phyloP scores from a whole-genome alignment of 257 asterid genomes.

The Lithospermum erythrorhizon region DNA sequence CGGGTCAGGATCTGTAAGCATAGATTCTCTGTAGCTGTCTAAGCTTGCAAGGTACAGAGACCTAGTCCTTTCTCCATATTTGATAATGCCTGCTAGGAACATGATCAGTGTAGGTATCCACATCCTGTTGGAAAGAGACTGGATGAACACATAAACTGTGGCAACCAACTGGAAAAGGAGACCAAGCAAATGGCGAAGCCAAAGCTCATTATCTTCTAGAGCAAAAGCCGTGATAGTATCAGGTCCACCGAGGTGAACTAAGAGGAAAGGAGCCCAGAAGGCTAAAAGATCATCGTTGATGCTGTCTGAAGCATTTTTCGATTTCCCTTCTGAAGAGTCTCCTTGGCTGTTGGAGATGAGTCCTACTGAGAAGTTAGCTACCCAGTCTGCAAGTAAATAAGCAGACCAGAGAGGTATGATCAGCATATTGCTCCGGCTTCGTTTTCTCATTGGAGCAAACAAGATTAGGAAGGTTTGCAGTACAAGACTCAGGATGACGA shows the following conservation, averaged over 20 bases:
- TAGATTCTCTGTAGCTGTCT: constrained; percentile 8
- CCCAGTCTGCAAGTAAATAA: constrained; percentile 22
- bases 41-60: constrained; percentile 14
- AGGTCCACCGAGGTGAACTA: constrained; percentile 35
- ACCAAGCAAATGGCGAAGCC: constrained; percentile 25
- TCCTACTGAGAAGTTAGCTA: constrained; percentile 25
- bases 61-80: constrained; percentile 23
- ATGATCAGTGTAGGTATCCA: constrained; percentile 9
- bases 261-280: constrained; percentile 36
- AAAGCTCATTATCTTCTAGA: constrained; percentile 33
- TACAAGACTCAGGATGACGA: constrained; percentile 30
- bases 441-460: constrained; percentile 29
- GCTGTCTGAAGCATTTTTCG: neutral
- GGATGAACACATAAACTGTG: constrained; percentile 18
- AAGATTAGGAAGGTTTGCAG: constrained; percentile 32
- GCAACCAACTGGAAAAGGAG: constrained; percentile 15
- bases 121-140: constrained; percentile 7
- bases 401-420: constrained; percentile 21
- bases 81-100: constrained; percentile 12
- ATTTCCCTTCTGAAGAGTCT: neutral
- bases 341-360: constrained; percentile 15
- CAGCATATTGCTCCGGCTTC: constrained; percentile 12
- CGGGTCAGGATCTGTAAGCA: constrained; percentile 12
- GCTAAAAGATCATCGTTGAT: constrained; percentile 6
- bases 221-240: constrained; percentile 35